Base-by-base conservation (phyloP, 2,329 filamentous ascomycete genomes). In the Alternaria metachromatica region DNA sequence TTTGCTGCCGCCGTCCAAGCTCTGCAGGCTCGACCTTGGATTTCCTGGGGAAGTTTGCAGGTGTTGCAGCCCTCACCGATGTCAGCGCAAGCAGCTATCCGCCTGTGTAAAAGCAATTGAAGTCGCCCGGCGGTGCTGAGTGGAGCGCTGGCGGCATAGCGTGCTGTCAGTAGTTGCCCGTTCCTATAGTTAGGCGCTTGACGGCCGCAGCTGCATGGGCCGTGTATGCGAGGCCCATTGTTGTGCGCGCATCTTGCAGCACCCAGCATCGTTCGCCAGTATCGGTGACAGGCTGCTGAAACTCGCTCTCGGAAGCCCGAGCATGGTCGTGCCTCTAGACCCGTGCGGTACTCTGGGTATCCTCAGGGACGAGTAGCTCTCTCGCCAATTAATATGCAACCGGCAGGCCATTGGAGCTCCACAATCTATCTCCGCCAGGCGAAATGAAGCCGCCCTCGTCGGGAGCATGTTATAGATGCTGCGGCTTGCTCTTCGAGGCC, bases 141-240 rank as follows among this genome's bases (percentile, higher is more conserved):
- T 57, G 55, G 49, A 48, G 49, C 57, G 58, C 58, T 57, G 48
- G 51, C 57, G 44, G 64, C 55, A 62, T 62, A 70, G 64, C 63
- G 70, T 62, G 67, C 65, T 67, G 62, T 66, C 55, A 58, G 58
- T 60, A 51, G 55, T 69, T 70, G 71, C 62, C 67, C 67, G 65
- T 69, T 61, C 25, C 58, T 66, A 54, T 67, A 63, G 71, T 69
- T 70, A 62, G 72, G 68, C 69, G 70, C 71, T 69, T 67, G 67
- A 59, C 53, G 66, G 51, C 57, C 60, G 63, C 58, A 57, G 51
- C 23, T 63, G 67, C 57, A 66, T 68, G 68, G 64, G 63, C 65
- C 55, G 33, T 58, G 61, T 66, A 67, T 69, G 68, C 48, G 67
- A 49, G 68, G 58, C 67, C 63, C 67, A 66, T 68, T 66, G 54